These are phyloP conservation scores for Amanita phalloides DNA, from an alignment of 768 basidiomycete genomes.

Conservation along the genomic window DNA sequence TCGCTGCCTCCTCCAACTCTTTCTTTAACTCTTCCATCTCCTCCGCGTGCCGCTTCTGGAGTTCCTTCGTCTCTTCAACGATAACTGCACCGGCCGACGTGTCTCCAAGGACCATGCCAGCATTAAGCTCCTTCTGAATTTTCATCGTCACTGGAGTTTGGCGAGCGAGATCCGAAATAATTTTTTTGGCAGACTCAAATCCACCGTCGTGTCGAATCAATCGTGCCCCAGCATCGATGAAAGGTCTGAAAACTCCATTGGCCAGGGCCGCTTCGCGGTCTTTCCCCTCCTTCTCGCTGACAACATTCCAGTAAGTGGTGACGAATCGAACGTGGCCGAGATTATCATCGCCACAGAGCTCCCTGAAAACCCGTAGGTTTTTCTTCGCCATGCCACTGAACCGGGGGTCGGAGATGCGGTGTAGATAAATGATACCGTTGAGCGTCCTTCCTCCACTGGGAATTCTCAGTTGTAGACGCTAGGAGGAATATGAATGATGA, in stretches of 20 bases:
- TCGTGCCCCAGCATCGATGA: conserved; percentile 27
- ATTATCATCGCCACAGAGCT: conserved; percentile 29
- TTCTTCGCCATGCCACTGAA: conserved; percentile 28
- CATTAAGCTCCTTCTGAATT: conserved; percentile 13
- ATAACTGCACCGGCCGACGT: conserved; percentile 21
- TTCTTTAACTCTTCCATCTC: conserved; percentile 9
- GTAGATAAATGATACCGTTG: conserved; percentile 30
- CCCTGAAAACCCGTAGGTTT: conserved; percentile 35
- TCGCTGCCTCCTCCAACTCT: conserved; percentile 9
- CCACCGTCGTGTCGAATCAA: conserved; percentile 27
- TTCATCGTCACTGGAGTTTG: conserved; percentile 6
- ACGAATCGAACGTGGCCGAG: too few relatives aligned
- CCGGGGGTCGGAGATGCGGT: conserved; percentile 27
- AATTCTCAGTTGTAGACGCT: background rate
- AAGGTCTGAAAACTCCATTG: conserved; percentile 21
- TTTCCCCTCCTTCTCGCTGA: too few relatives aligned
- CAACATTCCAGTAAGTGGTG: too few relatives aligned
- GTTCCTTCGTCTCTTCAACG: conserved; percentile 9
- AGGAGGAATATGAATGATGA: background rate
- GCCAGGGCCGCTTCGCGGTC: too few relatives aligned
- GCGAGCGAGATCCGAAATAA: conserved; percentile 20
- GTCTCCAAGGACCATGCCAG: conserved; percentile 17
- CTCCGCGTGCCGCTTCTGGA: conserved; percentile 5
- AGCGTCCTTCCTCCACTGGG: conserved; percentile 15
- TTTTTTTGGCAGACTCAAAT: conserved; percentile 17